Base-by-base conservation (phyloP, 2,329 filamentous ascomycete genomes). In the Amylocarpus encephaloides region DNA sequence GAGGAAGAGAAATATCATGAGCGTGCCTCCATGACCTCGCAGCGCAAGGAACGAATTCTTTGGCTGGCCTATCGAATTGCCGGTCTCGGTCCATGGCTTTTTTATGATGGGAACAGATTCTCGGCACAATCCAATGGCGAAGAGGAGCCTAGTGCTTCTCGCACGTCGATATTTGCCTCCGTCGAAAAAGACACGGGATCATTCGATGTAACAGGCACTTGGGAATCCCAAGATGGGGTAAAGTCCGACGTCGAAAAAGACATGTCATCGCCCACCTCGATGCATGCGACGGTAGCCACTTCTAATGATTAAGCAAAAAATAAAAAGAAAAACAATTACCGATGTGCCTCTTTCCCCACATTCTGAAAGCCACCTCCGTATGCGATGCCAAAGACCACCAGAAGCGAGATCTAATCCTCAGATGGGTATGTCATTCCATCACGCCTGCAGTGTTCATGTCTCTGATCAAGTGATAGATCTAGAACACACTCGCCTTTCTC, bases 1-100 rank as follows among this genome's bases (percentile, higher is more conserved):
- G 57, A 59, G 10, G 62, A 62, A 40, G 59, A 62, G 11, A 59
- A 63, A 34, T 59, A 60, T 44, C 54, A 57, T 16, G 62, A 64
- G 33, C 49, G 52, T n/a, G 48, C 59, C 19, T 62, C 57, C 19
- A 61, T 63, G 59, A 56, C 56, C 16, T 54, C 49, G 6, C 53
- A 61, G 44, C 48, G 61, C 13, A 59, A 54, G 26, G 61, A 63
- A 30, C 43, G 59, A 4, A 61, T 62, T 19, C 51, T 61, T 5
- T 63, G 59, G 55, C 46, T 64, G 15, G 60, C 52, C 0, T 55
- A 48, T 32, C 47, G 49, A 13, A 42, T 64, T 33, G 48, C 50
- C 5, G 39, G 29, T 22, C 16, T 42, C 16, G 53, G 51, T 7
- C 29, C 46, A 5, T 53, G 46, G 40, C 40, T 64, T 6, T 41